Evolutionary conservation across 768 basidiomycete genomes (phyloP), one percentile per base, ranked within the genome.

Genomic region (Daedaleopsis sinensis): DNA sequence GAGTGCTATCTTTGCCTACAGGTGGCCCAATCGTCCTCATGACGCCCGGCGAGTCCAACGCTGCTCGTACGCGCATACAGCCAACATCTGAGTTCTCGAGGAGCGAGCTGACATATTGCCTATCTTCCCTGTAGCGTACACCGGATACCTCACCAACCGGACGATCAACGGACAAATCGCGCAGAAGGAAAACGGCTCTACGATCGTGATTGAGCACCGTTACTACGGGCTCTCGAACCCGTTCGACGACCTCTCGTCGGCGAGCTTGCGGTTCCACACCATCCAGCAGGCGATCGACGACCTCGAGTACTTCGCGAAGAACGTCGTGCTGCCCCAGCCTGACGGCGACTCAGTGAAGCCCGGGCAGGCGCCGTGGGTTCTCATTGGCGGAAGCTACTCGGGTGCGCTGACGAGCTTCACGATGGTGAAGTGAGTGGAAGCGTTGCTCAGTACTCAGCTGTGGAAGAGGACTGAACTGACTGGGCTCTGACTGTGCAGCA

Each of bases 151-250:
- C 52, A 87, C 86, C 16, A 90, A 90, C 67, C 57, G 32, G 12
- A 87, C 85, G 6, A 82, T 91, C 64, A 84, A 80, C 61, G 89
- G 89, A 16, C 76, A 79, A 53, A 84, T 89, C 61, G 85, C 88
- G 11, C 84, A 88, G 68, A 84, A 86, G 70, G 78, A 88, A 59
- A 82, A 82, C 38, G 89, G 85, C 21, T 84, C 84, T 18, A 80
- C 83, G 6, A 76, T 91, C 63, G 75, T 90, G 32, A 62, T 90
- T 24, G 89, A 91, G 67, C 90, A 91, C 67, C 81, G 90, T 23
- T 92, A 87, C 78, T 91, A 85, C 63, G 90, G 90, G 15, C 73
- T 82, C n/a, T 91, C 89, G 59, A 92, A 90, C 69, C 90, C 90
- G 5, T 80, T 79, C 51, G 75, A 80, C 19, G 79, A 90, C 70